phyloP scores from a whole-genome alignment of 306 rosid species.

The Comarum palustre region DNA sequence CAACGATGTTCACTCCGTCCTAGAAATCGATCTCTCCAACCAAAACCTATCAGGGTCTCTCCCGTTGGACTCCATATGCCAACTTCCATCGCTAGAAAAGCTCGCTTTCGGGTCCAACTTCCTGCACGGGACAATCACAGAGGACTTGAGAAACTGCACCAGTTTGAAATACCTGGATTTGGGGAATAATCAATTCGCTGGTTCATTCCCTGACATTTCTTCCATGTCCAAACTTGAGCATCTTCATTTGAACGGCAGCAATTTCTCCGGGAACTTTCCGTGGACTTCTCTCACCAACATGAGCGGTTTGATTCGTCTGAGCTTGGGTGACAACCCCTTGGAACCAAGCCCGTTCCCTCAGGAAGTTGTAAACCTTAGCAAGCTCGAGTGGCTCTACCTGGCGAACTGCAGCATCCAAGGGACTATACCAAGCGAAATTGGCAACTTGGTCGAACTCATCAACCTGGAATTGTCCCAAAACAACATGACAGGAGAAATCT shows the following conservation, averaged over 20 bases:
- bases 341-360: constrained; percentile 47
- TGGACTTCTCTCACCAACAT: constrained; percentile 59
- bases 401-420: constrained; percentile 61
- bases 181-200: constrained; percentile 59
- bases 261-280: constrained; percentile 69
- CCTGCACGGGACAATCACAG: constrained; percentile 36
- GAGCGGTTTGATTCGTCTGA: constrained; percentile 47
- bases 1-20: constrained; percentile 32
- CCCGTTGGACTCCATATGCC: constrained; percentile 63
- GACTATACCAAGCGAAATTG: constrained; percentile 57
- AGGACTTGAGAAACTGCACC: constrained; percentile 55
- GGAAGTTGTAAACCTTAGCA: constrained; percentile 41
- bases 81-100: constrained; percentile 46
- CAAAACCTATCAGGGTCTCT: constrained; percentile 46
- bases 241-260: constrained; percentile 51
- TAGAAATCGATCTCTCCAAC: constrained; percentile 53
- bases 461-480: constrained; percentile 61
- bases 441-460: constrained; percentile 53
- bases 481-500: constrained; percentile 56
- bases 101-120: constrained; percentile 60
- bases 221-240: constrained; percentile 40
- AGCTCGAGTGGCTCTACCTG: constrained; percentile 59
- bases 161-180: constrained; percentile 57
- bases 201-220: constrained; percentile 61
- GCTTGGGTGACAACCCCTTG: constrained; percentile 74